Conservation (phyloP, 371 early-diverging fungal genomes). For the Mucor ambiguus region DNA sequence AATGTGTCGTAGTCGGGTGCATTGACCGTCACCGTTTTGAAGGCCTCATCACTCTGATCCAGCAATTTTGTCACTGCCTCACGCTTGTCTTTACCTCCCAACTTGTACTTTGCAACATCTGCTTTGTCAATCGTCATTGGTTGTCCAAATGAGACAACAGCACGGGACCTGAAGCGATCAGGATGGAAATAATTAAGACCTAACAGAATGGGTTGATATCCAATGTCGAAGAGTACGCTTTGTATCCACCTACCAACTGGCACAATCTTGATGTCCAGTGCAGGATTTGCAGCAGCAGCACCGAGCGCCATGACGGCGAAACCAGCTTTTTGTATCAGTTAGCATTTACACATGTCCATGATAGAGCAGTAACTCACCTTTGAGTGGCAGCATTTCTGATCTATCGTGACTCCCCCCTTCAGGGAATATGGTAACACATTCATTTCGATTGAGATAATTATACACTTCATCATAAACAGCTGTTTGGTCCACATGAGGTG, state of each 20-base stretch:
- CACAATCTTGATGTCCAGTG: constrained; percentile 85
- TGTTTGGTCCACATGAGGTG: constrained; percentile 90
- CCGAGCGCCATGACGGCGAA: constrained; percentile 91
- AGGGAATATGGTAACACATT: constrained; percentile 95
- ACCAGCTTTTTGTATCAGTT: constrained; percentile 73
- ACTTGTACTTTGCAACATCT: constrained; percentile 78
- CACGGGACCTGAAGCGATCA: constrained; percentile 93
- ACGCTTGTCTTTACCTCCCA: constrained; percentile 82
- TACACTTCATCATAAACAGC: constrained; percentile 85
- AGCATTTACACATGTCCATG: neutral
- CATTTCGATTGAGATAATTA: constrained; percentile 70
- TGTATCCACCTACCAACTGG: constrained; percentile 65
- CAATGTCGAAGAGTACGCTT: neutral
- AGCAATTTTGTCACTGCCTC: constrained; percentile 79
- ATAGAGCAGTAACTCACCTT: constrained; percentile 49
- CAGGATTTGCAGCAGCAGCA: constrained; percentile 83
- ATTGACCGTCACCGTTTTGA: constrained; percentile 88
- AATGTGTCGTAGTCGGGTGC: constrained; percentile 94
- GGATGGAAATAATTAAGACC: constrained; percentile 97
- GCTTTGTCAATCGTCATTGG: constrained; percentile 78
- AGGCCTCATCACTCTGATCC: constrained; percentile 73
- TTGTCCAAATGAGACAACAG: constrained; percentile 94
- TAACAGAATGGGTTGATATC: neutral
- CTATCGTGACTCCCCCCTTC: constrained; percentile 98
- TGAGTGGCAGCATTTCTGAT: constrained; percentile 92